These are phyloP conservation scores for Hirsutella rhossiliensis DNA, from an alignment of 2,329 filamentous ascomycete genomes.

Conservation along the genomic window DNA sequence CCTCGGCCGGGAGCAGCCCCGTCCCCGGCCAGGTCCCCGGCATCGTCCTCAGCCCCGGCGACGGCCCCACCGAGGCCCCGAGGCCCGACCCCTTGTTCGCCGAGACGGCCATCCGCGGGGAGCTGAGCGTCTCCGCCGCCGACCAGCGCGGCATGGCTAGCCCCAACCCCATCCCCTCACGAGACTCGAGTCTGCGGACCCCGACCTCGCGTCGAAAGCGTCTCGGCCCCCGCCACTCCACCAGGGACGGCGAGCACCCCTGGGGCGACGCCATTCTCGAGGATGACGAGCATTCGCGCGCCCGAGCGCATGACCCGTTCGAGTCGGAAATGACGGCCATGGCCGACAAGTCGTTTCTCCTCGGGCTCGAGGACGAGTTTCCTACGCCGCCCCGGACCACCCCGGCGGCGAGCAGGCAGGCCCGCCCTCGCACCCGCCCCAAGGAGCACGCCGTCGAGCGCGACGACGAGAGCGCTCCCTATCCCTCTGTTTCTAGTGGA, in stretches of 20 bases:
- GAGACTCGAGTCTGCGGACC: constrained; percentile 57
- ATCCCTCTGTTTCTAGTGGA: constrained; percentile 54
- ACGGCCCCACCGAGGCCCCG: constrained; percentile 5
- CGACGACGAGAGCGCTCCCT: constrained; percentile 55
- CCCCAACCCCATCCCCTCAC: constrained; percentile 47
- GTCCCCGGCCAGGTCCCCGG: not conserved
- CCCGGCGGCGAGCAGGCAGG: not conserved
- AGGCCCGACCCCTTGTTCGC: constrained; percentile 37
- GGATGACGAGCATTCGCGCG: constrained; percentile 18
- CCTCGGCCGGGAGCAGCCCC: constrained; percentile 14
- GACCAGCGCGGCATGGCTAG: constrained; percentile 16
- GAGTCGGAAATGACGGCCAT: not conserved
- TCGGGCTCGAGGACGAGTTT: constrained; percentile 10
- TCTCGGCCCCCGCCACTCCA: constrained; percentile 37
- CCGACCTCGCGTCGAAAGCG: constrained; percentile 39
- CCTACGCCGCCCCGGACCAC: constrained; percentile 7
- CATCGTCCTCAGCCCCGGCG: not conserved
- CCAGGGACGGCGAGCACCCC: constrained; percentile 12
- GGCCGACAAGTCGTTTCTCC: constrained; percentile 11
- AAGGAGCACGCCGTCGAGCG: constrained; percentile 16
- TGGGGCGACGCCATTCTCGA: constrained; percentile 31
- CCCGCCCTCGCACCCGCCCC: constrained; percentile 1
- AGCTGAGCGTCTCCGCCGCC: constrained; percentile 24
- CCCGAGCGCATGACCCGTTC: constrained; percentile 1
- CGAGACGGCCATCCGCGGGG: constrained; percentile 44